A percentile compares a stretch with the other conserved stretches of the same genome.
These are phyloP conservation scores for Dryas octopetala DNA, from an alignment of 306 rosid genomes.

Conservation along the genomic window DNA sequence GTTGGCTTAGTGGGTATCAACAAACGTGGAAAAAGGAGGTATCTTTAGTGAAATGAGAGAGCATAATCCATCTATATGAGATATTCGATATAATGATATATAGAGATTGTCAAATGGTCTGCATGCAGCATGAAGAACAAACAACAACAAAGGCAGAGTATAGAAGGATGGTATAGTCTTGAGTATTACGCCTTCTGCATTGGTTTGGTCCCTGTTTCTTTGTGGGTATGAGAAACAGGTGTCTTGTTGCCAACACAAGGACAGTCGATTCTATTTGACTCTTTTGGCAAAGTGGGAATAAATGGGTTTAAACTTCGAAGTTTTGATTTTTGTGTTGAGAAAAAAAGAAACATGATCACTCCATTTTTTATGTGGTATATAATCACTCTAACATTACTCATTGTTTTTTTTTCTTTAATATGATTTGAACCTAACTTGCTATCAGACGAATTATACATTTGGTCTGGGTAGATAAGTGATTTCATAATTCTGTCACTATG, in stretches of 20 bases:
- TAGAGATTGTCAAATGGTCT: background rate
- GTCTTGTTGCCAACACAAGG: background rate
- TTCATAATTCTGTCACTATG: too few species aligned
- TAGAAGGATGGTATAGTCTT: too few species aligned
- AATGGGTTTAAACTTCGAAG: background rate
- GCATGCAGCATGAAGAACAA: background rate
- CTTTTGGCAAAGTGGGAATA: background rate
- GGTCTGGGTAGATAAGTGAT: too few species aligned
- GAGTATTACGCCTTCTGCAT: background rate
- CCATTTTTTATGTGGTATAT: background rate
- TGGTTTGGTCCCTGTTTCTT: background rate
- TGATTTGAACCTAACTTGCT: background rate
- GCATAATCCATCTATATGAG: background rate
- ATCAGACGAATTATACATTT: background rate
- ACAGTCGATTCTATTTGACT: background rate
- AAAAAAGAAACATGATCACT: too few species aligned
- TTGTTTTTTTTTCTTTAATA: background rate
- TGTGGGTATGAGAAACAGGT: background rate
- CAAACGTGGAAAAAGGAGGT: conserved; percentile 1
- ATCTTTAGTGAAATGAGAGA: conserved; percentile 12
- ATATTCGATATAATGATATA: conserved; percentile 8
- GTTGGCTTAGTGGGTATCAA: conserved; percentile 6
- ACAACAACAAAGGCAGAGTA: too few species aligned
- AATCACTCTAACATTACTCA: too few species aligned
- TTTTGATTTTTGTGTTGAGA: too few species aligned